Evolutionary conservation across 768 basidiomycete species (phyloP).

Genomic region (Boletellus ananas): DNA sequence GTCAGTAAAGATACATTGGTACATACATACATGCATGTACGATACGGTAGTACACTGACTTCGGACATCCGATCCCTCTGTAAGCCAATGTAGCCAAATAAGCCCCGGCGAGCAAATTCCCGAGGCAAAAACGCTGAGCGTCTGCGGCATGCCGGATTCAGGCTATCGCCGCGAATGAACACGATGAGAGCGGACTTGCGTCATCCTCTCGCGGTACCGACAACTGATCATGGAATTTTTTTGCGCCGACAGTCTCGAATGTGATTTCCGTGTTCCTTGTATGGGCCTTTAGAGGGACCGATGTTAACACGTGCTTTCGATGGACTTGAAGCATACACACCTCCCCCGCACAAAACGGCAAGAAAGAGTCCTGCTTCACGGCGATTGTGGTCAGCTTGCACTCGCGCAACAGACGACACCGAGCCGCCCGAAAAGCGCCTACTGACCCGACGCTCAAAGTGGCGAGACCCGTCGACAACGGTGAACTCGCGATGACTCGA

Average conservation of each 20-base stretch:
- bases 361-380: conserved; percentile 9
- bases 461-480: conserved; percentile 21
- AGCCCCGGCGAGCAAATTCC: no score
- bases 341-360: conserved; percentile 10
- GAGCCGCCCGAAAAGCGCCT: neutral
- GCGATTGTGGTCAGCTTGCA: conserved; percentile 6
- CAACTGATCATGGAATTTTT: conserved; percentile 11
- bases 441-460: conserved; percentile 20
- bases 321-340: conserved; percentile 1
- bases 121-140: neutral
- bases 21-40: neutral
- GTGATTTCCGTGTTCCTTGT: conserved; percentile 18
- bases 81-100: neutral
- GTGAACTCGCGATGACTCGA: conserved; percentile 16
- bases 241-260: conserved; percentile 17
- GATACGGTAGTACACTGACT: conserved; percentile 1
- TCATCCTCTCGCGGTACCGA: neutral
- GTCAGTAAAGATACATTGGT: conserved; percentile 2
- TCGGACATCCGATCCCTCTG: neutral
- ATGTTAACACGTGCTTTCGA: neutral
- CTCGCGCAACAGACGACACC: neutral
- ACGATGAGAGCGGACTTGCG: neutral
- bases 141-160: neutral
- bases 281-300: neutral
- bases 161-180: neutral